Conservation (phyloP, 2,329 filamentous ascomycete species). For the Venturia asperata region DNA sequence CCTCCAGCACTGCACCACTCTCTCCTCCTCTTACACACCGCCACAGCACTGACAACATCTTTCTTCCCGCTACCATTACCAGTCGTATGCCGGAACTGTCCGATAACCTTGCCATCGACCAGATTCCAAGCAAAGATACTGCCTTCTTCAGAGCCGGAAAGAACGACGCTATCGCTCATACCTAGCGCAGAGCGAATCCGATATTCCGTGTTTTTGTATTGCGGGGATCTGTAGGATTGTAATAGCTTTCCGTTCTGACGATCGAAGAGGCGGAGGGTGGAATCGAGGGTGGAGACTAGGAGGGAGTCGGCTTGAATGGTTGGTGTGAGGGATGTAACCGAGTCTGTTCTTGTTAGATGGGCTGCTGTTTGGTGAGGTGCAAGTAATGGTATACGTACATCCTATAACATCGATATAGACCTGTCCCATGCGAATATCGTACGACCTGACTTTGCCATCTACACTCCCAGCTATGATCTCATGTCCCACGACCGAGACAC, state of each 20-base stretch:
- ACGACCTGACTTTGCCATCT: slow-evolving; percentile 72
- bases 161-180: slow-evolving; percentile 65
- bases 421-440: slow-evolving; percentile 73
- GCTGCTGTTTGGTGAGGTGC: not conserved
- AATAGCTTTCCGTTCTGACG: slow-evolving; percentile 65
- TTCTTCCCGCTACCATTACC: slow-evolving; percentile 27
- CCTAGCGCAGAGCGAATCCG: slow-evolving; percentile 72
- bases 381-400: slow-evolving; percentile 30
- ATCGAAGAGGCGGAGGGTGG: slow-evolving; percentile 73
- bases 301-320: slow-evolving; percentile 67
- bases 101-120: slow-evolving; percentile 60
- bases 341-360: slow-evolving; percentile 30
- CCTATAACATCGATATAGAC: slow-evolving; percentile 64
- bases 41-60: slow-evolving; percentile 42
- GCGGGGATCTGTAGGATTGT: slow-evolving; percentile 56
- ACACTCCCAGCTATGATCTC: slow-evolving; percentile 70
- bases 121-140: slow-evolving; percentile 78
- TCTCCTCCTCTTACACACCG: slow-evolving; percentile 40
- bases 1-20: slow-evolving; percentile 45
- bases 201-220: slow-evolving; percentile 58
- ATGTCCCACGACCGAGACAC: slow-evolving; percentile 36
- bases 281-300: slow-evolving; percentile 69
- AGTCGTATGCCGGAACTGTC: slow-evolving; percentile 48
- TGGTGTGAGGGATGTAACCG: slow-evolving; percentile 68
- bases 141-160: slow-evolving; percentile 76